Evolutionary conservation across 2,329 filamentous ascomycete species (phyloP), one percentile per base, ranked within the genome.

Genomic region (Exophiala sp.): DNA sequence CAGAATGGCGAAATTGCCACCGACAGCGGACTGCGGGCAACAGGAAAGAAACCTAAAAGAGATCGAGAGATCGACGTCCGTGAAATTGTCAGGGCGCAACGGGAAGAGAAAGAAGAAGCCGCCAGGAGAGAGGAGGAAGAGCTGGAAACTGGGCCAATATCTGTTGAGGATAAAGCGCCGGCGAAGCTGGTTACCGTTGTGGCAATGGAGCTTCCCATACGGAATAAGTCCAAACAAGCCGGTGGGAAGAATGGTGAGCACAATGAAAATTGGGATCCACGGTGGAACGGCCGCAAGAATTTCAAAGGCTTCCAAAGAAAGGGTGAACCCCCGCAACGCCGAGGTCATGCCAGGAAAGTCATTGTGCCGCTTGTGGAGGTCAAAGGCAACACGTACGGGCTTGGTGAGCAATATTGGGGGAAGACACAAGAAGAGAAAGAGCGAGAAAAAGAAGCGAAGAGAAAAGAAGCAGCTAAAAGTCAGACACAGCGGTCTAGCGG

Each of bases 281-380:
- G 76, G 32, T 98, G 93, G 93, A 95, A 96, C 64, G 93, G 91
- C 0, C 78, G 91, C 37, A 91, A 88, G 68, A 97, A 98, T 64
- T 98, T 95, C 72, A 98, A 98, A 67, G 86, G 81, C 60, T 98
- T 98, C 63, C 75, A 77, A 18, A 75, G 74, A 47, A 74, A 79
- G 46, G 82, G 79, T 19, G 77, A 77, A 30, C 59, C 60, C n/a
- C 55, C 53, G 5, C 52, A 56, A 13, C 45, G 65, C 61, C 41
- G 55, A 46, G 18, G 56, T 50, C 53, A 68, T 30, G 50, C 47
- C 3, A 60, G 65, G 40, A 73, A 72, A 13, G 76, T 86, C 27
- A 85, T 94, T 32, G 80, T 95, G 2, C 70, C 76, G 0, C 70
- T 95, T 2, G 81, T 86, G 57, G 82, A 88, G 65, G 85, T 82